phyloP scores from a whole-genome alignment of 2,329 filamentous ascomycete species.

The Epichloe sylvatica region DNA sequence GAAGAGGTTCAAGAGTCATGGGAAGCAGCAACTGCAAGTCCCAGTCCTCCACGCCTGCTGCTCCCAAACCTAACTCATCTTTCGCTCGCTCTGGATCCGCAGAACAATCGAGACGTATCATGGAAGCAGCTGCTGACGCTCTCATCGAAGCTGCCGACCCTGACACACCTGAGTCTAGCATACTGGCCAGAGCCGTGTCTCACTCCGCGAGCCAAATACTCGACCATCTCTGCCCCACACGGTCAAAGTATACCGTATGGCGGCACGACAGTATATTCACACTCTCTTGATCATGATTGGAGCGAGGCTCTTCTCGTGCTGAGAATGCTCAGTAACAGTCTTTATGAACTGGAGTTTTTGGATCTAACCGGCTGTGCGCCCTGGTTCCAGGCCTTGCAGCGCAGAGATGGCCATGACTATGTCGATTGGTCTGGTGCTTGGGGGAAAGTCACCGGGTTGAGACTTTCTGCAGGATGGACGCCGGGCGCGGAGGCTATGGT shows the following conservation, averaged over 20 bases:
- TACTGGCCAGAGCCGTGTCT: constrained; percentile 48
- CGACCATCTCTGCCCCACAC: constrained; percentile 31
- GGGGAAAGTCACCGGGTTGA: constrained; percentile 35
- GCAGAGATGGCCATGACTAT: constrained; percentile 28
- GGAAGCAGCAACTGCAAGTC: constrained; percentile 28
- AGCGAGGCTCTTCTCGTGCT: constrained; percentile 43
- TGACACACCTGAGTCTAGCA: constrained; percentile 48
- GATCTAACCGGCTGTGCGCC: constrained; percentile 45
- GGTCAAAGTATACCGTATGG: constrained; percentile 35
- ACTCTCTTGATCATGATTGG: constrained; percentile 44
- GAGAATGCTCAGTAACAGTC: constrained; percentile 35
- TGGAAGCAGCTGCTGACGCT: constrained; percentile 46
- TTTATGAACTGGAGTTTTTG: constrained; percentile 47
- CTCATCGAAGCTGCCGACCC: constrained; percentile 34
- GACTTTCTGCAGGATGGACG: constrained; percentile 31
- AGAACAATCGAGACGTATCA: constrained; percentile 24
- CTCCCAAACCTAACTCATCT: constrained; percentile 47
- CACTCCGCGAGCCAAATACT: constrained; percentile 38
- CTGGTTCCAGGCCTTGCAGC: constrained; percentile 38
- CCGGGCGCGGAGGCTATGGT: constrained; percentile 20
- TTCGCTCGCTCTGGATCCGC: constrained; percentile 38
- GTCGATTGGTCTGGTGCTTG: constrained; percentile 42
- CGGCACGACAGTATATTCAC: constrained; percentile 43
- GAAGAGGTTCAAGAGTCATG: constrained; percentile 36
- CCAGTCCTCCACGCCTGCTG: constrained; percentile 23